Evolutionary conservation across 2,329 filamentous ascomycete species (phyloP).

Genomic region (Arachnomyces sp.): DNA sequence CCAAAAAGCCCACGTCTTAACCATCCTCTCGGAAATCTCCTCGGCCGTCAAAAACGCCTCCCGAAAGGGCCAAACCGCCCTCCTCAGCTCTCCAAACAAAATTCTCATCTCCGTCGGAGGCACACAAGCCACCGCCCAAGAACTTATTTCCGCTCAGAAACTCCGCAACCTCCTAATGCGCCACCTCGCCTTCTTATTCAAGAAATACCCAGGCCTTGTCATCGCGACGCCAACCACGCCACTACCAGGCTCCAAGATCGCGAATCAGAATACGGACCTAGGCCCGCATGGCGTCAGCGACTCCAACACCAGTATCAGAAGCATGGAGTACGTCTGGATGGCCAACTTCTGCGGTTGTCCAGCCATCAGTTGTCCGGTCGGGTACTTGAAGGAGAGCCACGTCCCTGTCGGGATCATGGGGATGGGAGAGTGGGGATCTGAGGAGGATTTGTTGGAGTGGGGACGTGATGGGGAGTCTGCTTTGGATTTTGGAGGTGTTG

Average conservation of each 20-base stretch:
- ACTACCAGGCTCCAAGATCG: conserved; percentile 64
- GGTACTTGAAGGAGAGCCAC: conserved; percentile 50
- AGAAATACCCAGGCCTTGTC: conserved; percentile 64
- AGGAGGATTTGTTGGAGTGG: conserved; percentile 46
- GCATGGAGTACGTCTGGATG: conserved; percentile 80
- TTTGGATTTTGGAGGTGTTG: conserved; percentile 26
- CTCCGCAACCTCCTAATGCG: conserved; percentile 70
- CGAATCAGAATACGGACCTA: conserved; percentile 55
- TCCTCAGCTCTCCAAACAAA: conserved; percentile 60
- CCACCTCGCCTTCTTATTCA: conserved; percentile 65
- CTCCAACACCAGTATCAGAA: conserved; percentile 62
- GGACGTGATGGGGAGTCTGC: conserved; percentile 46
- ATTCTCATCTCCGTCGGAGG: conserved; percentile 59
- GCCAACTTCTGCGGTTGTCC: conserved; percentile 78
- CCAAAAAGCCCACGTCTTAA: conserved; percentile 68
- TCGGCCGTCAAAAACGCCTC: conserved; percentile 39
- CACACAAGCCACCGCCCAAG: conserved; percentile 56
- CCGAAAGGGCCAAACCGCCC: conserved; percentile 37
- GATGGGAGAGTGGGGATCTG: conserved; percentile 49
- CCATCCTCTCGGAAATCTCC: conserved; percentile 67
- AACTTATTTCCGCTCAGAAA: conserved; percentile 66
- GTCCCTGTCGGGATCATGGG: conserved; percentile 49
- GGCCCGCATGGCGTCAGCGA: conserved; percentile 58
- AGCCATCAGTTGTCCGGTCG: conserved; percentile 65
- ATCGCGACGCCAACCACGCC: conserved; percentile 74